Base-by-base conservation (phyloP, 2,329 filamentous ascomycete species). In the Cyphellophora attinorum region DNA sequence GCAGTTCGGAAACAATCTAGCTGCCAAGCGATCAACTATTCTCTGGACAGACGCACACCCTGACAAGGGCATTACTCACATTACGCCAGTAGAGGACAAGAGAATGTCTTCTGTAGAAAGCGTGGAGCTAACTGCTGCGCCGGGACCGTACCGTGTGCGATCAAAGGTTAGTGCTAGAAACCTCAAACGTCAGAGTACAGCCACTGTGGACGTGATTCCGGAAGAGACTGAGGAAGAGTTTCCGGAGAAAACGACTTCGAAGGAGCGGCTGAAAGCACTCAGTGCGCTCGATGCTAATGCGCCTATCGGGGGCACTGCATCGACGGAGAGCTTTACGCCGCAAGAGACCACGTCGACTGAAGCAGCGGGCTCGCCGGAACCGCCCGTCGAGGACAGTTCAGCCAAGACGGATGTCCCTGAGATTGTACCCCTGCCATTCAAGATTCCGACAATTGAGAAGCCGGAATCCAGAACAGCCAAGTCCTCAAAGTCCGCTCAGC, bases 251-350 rank as follows among this genome's bases (percentile, higher is more conserved):
- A 73, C 71, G 3, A 74, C 70, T 2, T 71, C 70, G 37, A n/a
- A 8, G 8, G 85, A 93, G 53, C 76, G 89, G 6, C 88, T 95
- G 55, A 73, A 81, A 47, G 85, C 85, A 0, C 62, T 96, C 30
- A 89, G 96, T 58, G 76, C 73, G 42, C 65, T 98, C 8, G 21
- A 25, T n/a, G 8, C 21, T 8, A n/a, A 25, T 8, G 8, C 21
- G 8, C n/a, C 21, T 25, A 25, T n/a, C 21, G n/a, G n/a, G 21
- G 21, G 21, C 8, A n/a, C 8, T n/a, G 21, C 21, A 25, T 25
- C 21, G 8, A n/a, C n/a, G n/a, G 21, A 25, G n/a, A 25, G 21
- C 21, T 8, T n/a, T 8, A 8, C 21, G 8, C 8, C 21, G 8
- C 21, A n/a, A 25, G 21, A 25, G n/a, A n/a, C 21, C 21, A 25